phyloP scores from a whole-genome alignment of 805 yeast genomes.

The Wickerhamomyces bovis region DNA sequence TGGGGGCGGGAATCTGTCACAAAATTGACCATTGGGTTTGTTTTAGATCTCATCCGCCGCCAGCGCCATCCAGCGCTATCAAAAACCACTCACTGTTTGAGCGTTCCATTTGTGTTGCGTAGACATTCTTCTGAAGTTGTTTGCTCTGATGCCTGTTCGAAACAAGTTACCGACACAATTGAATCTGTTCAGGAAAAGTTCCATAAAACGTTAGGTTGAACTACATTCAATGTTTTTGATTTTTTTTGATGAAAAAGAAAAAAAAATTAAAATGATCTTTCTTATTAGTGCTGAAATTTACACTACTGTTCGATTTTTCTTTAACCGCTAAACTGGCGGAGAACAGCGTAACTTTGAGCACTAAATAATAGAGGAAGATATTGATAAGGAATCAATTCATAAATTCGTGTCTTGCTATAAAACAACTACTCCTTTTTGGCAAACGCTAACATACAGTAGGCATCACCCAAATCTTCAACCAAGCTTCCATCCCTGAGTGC shows the following conservation, averaged over 20 bases:
- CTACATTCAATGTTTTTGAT: neutral
- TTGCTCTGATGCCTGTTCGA: neutral
- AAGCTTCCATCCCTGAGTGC: slow-evolving; percentile 15
- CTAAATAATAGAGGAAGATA: neutral
- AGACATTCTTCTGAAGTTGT: slow-evolving; percentile 17
- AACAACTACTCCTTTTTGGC: slow-evolving; percentile 10
- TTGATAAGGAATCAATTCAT: neutral
- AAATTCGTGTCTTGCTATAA: too few species aligned
- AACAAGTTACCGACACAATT: neutral
- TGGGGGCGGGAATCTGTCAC: neutral
- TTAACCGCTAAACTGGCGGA: too few species aligned
- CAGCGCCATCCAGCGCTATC: neutral
- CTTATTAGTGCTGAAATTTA: slow-evolving; percentile 10
- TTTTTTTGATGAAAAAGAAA: neutral
- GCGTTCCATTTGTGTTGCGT: slow-evolving; percentile 28
- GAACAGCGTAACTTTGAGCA: slow-evolving; percentile 3
- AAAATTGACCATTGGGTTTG: neutral
- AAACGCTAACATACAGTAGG: slow-evolving; percentile 19
- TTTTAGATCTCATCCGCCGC: neutral
- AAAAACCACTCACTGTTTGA: slow-evolving; percentile 17
- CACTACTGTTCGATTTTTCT: neutral
- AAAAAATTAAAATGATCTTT: neutral
- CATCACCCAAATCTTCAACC: slow-evolving; percentile 19
- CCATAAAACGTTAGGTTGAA: neutral
- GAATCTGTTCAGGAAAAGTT: slow-evolving; percentile 6